Percentiles rank a stretch among this genome's conserved stretches.
Conservation (phyloP, 78 protist genomes). For the Trichosphaerium sp. region DNA sequence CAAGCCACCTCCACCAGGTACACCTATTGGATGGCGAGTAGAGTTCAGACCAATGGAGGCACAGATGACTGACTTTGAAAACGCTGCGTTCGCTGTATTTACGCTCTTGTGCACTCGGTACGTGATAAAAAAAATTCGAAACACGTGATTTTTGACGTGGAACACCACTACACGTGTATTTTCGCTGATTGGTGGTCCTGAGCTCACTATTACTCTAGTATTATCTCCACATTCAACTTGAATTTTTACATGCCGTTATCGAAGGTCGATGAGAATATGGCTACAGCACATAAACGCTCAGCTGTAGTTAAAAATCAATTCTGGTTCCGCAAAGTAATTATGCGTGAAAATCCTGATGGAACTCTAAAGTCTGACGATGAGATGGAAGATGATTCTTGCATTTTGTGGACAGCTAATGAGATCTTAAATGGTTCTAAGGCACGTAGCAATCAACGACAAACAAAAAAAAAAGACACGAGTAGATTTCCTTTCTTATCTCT, state of each 20-base stretch:
- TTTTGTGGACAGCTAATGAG: neutral
- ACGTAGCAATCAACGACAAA: neutral
- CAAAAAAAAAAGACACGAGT: neutral
- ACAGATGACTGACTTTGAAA: slow-evolving; percentile 88
- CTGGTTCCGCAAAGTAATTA: slow-evolving; percentile 54
- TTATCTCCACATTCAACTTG: slow-evolving; percentile 62
- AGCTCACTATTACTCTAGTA: slow-evolving; percentile 8
- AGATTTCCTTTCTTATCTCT: neutral
- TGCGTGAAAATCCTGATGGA: neutral
- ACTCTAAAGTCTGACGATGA: no score
- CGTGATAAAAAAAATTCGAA: no score
- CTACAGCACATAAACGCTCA: slow-evolving; percentile 62
- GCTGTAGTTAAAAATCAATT: slow-evolving; percentile 46
- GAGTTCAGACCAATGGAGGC: slow-evolving; percentile 91
- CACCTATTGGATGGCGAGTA: slow-evolving; percentile 82
- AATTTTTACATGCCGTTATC: slow-evolving; percentile 87
- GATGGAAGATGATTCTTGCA: neutral
- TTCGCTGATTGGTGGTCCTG: no score
- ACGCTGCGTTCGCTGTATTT: slow-evolving; percentile 86
- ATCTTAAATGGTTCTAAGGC: neutral
- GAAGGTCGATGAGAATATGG: slow-evolving; percentile 83
- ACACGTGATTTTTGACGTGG: no score
- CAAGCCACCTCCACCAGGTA: slow-evolving; percentile 88
- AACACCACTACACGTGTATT: no score
- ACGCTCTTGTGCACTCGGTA: slow-evolving; percentile 64